Conservation (phyloP, 164 flowering plant genomes). For the Stephania cephalantha region DNA sequence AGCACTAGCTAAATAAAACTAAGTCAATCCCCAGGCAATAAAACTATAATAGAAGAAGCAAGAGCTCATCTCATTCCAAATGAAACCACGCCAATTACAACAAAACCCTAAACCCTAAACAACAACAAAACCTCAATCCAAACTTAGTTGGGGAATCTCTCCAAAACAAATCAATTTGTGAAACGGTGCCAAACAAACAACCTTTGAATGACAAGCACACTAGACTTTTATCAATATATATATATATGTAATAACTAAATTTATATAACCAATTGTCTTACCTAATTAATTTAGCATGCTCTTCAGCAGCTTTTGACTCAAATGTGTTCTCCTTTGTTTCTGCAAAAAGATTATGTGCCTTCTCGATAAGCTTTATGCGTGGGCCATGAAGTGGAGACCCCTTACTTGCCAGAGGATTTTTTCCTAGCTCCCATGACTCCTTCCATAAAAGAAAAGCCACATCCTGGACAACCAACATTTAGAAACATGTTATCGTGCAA, state of each 20-base stretch:
- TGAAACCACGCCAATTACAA: too few relatives aligned
- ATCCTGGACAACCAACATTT: constrained; percentile 45
- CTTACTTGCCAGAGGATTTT: constrained; percentile 89
- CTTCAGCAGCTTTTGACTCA: constrained; percentile 95
- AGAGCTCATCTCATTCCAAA: too few relatives aligned
- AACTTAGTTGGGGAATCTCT: too few relatives aligned
- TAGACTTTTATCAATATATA: not conserved
- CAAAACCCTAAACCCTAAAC: too few relatives aligned
- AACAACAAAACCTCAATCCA: too few relatives aligned
- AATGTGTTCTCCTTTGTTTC: constrained; percentile 81
- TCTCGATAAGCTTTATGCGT: constrained; percentile 82
- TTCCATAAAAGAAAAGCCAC: constrained; percentile 87
- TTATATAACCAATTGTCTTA: constrained; percentile 13
- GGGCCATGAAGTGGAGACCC: constrained; percentile 93
- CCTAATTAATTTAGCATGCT: constrained; percentile 91
- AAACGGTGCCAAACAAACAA: too few relatives aligned
- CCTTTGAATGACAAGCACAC: too few relatives aligned
- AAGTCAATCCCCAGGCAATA: too few relatives aligned
- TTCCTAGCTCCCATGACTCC: constrained; percentile 86
- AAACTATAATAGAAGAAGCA: too few relatives aligned
- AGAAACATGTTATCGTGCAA: not conserved
- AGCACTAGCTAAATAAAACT: too few relatives aligned
- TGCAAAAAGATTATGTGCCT: constrained; percentile 66
- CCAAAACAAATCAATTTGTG: too few relatives aligned
- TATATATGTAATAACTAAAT: not conserved